phyloP scores from a whole-genome alignment of 2,329 filamentous ascomycete species.

The Hypoxylon sp. region DNA sequence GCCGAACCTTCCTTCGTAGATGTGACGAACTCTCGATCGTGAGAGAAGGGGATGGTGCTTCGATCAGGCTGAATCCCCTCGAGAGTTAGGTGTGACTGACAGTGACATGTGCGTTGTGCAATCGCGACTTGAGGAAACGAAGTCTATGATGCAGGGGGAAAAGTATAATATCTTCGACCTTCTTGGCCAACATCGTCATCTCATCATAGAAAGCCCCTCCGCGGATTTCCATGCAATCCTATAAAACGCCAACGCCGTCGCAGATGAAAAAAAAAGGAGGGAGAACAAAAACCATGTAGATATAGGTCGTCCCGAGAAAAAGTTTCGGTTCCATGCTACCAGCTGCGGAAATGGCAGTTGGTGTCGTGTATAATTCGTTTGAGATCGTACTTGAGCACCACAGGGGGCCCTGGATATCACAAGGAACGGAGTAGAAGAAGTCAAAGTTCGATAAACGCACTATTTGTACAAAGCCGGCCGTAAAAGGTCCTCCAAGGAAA shows the following conservation, averaged over 20 bases:
- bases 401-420: constrained; percentile 39
- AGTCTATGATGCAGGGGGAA: constrained; percentile 40
- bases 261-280: constrained; percentile 32
- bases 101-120: constrained; percentile 20
- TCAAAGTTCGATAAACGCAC: constrained; percentile 11
- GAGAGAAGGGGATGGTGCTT: constrained; percentile 7
- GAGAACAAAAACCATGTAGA: constrained; percentile 25
- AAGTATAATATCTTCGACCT: constrained; percentile 34
- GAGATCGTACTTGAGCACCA: constrained; percentile 40
- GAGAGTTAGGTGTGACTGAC: constrained; percentile 21
- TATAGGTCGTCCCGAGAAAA: constrained; percentile 11
- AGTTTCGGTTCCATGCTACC: constrained; percentile 13
- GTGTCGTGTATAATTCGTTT: constrained; percentile 42
- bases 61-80: too few species aligned
- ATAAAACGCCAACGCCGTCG: constrained; percentile 42
- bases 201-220: constrained; percentile 40
- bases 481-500: not conserved
- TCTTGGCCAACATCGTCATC: constrained; percentile 42
- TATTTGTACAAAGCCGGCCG: constrained; percentile 23
- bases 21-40: constrained; percentile 19
- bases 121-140: constrained; percentile 30
- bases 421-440: constrained; percentile 32
- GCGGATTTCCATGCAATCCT: constrained; percentile 41
- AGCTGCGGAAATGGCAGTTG: constrained; percentile 30
- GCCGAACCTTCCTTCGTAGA: constrained; percentile 14